Base-by-base conservation (phyloP, 208 protist species). In the Acanthamoeba healyi region DNA sequence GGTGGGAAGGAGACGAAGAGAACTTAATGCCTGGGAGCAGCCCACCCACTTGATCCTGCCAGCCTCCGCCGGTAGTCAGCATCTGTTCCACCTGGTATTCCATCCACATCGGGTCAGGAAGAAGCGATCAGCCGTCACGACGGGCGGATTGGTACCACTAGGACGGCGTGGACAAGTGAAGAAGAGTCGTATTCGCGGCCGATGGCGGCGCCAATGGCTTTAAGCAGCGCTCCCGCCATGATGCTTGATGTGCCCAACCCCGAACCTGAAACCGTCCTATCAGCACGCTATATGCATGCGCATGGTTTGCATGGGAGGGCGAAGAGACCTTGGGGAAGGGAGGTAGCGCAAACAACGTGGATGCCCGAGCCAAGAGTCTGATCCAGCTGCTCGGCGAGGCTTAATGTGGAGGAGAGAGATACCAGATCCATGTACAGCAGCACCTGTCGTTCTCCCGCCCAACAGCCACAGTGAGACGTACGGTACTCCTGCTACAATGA, bases 1-100 rank as follows among this genome's bases (percentile, higher is more conserved):
- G 19, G 9, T 9, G 24, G 15, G 79, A 14, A 24, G 44, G 79
- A 36, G 51, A 81, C 17, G 56, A 7, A 17, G 79, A 24, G 10
- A 82, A 46, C 65, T 96, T 96, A 7, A 96, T 51, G 26, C 95
- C 95, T 49, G 92, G 94, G 17, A 94, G 36, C 5, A 95, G 44
- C 12, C 95, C 95, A 49, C 95, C 95, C 7, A 96, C 56, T 63
- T 95, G 95, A 63, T 96, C 95, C 79, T 96, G 93, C 94, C 94
- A 96, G 24, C 95, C 95, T 77, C 95, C 95, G 46, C 95, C 93
- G 2, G 95, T 96, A 2, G 95, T 96, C 14, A 96, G 88, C 95
- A 96, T 95, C 61, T 96, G 95, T n/a, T 96, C 95, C 3, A 96
- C 94, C 79, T 36, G 95, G 24, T 7, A 94, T 77, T 15, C 49